Evolutionary conservation across 78 protist species (phyloP), one percentile per base, ranked within the genome.

Genomic region (Pigoraptor vietnamica): DNA sequence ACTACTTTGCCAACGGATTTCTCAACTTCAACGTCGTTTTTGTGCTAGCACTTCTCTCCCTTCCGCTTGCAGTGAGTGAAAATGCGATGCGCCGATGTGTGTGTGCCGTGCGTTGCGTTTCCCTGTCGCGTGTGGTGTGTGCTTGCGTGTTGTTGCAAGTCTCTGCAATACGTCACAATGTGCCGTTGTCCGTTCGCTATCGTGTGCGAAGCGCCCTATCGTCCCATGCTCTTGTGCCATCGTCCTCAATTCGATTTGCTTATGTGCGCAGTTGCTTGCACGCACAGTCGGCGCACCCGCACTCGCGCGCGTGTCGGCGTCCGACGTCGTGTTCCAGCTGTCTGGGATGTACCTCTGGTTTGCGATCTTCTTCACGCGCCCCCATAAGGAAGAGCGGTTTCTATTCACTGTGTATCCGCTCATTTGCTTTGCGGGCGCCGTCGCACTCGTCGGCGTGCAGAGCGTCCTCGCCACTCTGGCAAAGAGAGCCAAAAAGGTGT

Each of bases 331-430:
- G 32, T 0, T 37, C 56, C 48, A 24, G 2, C 55, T 86, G n/a
- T 0, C 86, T 0, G 21, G 40, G 55, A 2, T 56, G 34, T 40
- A 23, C 6, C 2, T 37, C 24, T n/a, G 40, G 90, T 82, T 96
- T 67, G 92, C 86, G 34, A 90, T 96, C 81, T 92, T 95, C 94
- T 36, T 92, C 0, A 84, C 90, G 32, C 90, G 91, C 24, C 95
- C 98, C 79, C 98, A 96, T 92, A 96, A 96, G 93, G 98, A 96
- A 37, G 98, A 96, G 90, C 89, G 97, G 55, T 96, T 96, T 91
- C 36, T 96, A 23, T 96, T 87, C 84, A 90, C 90, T 0, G 36
- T 93, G 25, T 96, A 96, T 87, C 96, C 98, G 39, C 92, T 94
- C 37, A 32, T 96, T 32, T 56, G 84, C 23, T 38, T 96, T 23